Conservation (phyloP, 352 stramenopile genomes). For the Plasmopara halstedii region DNA sequence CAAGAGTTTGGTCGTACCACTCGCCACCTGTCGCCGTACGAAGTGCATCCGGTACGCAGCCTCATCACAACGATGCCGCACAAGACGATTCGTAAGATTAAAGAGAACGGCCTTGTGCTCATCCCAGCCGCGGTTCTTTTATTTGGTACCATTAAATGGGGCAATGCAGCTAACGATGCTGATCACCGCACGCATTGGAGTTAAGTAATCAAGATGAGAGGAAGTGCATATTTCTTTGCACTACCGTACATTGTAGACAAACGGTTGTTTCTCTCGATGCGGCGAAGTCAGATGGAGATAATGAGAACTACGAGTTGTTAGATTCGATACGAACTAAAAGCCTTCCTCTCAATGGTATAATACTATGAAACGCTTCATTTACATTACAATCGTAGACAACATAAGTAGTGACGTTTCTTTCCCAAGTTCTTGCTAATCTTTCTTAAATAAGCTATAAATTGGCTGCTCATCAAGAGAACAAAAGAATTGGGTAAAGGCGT, state of each 20-base stretch:
- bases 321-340: too few relatives aligned
- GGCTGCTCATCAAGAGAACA: too few relatives aligned
- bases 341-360: too few relatives aligned
- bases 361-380: too few relatives aligned
- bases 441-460: too few relatives aligned
- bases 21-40: constrained; percentile 66
- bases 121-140: constrained; percentile 55
- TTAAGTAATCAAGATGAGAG: constrained; percentile 22
- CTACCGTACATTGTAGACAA: background rate
- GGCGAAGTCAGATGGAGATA: too few relatives aligned
- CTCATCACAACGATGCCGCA: constrained; percentile 62
- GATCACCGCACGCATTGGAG: constrained; percentile 75
- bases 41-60: constrained; percentile 55
- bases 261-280: background rate
- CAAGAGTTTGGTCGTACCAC: constrained; percentile 50
- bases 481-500: too few relatives aligned
- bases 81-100: constrained; percentile 77
- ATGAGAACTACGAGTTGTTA: too few relatives aligned
- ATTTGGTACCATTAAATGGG: constrained; percentile 70
- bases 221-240: background rate
- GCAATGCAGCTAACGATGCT: constrained; percentile 59
- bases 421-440: too few relatives aligned
- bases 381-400: too few relatives aligned
- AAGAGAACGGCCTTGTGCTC: constrained; percentile 68
- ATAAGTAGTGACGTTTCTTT: too few relatives aligned